Evolutionary conservation across 1,284 basidiomycete genomes (phyloP).

Genomic region (Sanguinoderma infundibulare): DNA sequence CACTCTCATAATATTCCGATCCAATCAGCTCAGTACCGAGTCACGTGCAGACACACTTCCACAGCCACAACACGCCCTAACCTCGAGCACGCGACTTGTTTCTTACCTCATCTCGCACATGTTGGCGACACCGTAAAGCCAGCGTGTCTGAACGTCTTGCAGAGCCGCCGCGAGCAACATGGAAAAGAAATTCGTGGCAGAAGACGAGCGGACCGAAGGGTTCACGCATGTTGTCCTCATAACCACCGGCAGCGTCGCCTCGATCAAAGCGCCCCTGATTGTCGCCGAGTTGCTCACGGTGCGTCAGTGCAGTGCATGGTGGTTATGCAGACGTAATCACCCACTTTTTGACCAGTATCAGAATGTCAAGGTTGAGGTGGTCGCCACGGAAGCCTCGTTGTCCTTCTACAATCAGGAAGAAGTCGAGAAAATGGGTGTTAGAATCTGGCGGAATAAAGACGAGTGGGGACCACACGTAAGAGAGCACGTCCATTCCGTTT

Average conservation of each 20-base stretch:
- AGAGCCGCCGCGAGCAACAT: slow-evolving; percentile 1
- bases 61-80: slow-evolving; percentile 21
- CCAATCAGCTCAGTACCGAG: slow-evolving; percentile 21
- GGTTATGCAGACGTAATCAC: background rate
- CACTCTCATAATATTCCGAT: slow-evolving; percentile 8
- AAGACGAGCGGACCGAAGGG: slow-evolving; percentile 37
- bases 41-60: slow-evolving; percentile 17
- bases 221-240: slow-evolving; percentile 81
- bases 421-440: slow-evolving; percentile 57
- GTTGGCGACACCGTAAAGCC: background rate
- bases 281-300: slow-evolving; percentile 78
- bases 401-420: slow-evolving; percentile 74
- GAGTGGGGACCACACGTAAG: slow-evolving; percentile 77
- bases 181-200: slow-evolving; percentile 28
- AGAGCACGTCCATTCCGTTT: background rate
- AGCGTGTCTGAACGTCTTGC: background rate
- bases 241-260: slow-evolving; percentile 92
- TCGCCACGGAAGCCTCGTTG: slow-evolving; percentile 80
- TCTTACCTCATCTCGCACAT: slow-evolving; percentile 3
- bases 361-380: slow-evolving; percentile 83
- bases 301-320: slow-evolving; percentile 33
- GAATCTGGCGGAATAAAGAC: slow-evolving; percentile 89
- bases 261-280: slow-evolving; percentile 91
- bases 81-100: slow-evolving; percentile 7
- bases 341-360: slow-evolving; percentile 50